These are phyloP conservation scores for Aspergillus cristatus DNA, from an alignment of 495 filamentous ascomycete species.

Conservation along the genomic window DNA sequence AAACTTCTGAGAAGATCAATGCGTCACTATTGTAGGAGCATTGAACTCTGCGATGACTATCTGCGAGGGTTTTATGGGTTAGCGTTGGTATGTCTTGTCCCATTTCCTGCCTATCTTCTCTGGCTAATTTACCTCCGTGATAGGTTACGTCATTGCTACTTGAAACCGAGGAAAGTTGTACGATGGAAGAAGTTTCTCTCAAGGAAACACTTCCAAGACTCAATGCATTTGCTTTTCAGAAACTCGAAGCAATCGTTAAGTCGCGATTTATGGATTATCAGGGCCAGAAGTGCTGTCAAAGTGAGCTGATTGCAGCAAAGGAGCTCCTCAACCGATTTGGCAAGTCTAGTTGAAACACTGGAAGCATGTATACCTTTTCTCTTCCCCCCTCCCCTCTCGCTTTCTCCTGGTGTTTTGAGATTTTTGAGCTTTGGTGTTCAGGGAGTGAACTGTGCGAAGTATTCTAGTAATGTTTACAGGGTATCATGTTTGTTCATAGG, in stretches of 20 bases:
- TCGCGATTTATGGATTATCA: conserved; percentile 27
- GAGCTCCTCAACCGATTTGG: conserved; percentile 44
- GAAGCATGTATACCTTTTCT: too few species aligned
- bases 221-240: conserved; percentile 61
- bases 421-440: too few species aligned
- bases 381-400: too few species aligned
- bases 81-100: conserved; percentile 51
- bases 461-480: too few species aligned
- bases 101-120: background rate
- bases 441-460: too few species aligned
- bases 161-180: too few species aligned
- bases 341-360: background rate
- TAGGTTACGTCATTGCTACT: too few species aligned
- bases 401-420: too few species aligned
- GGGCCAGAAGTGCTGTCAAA: conserved; percentile 51
- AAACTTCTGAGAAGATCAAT: conserved; percentile 60
- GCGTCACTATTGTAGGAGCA: conserved; percentile 75
- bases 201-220: conserved; percentile 53
- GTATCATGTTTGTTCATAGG: too few species aligned
- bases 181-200: conserved; percentile 14
- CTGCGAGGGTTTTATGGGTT: conserved; percentile 87
- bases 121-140: too few species aligned
- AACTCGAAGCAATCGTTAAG: conserved; percentile 67
- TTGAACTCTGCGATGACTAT: conserved; percentile 91
- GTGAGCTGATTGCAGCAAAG: conserved; percentile 61